Evolutionary conservation across 2,329 filamentous ascomycete genomes (phyloP), one percentile per base, ranked within the genome.

Genomic region (Fusarium metavorans): DNA sequence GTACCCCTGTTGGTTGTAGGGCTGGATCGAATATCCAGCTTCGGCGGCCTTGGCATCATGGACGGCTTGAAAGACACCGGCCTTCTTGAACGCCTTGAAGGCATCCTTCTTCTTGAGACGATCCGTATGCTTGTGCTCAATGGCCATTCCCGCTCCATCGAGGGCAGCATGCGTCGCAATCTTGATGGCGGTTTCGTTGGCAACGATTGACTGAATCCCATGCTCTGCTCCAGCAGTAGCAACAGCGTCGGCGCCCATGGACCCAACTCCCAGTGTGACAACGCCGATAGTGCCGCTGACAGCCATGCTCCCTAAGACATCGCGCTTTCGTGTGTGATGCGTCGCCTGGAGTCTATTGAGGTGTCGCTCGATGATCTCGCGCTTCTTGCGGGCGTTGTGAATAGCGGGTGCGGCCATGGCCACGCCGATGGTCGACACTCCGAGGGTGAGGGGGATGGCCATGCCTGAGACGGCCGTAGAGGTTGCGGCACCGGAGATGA

Each of bases 341-440:
- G 79, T 81, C 5, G 77, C 71, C 6, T 82, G 79, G 10, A 81
- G 77, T 5, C 73, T 72, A 37, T 83, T 78, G 1, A 85, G 79
- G 25, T 84, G 82, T 6, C 73, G 77, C 64, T 84, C 83, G 61
- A 85, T 84, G 0, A 85, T 85, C 23, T 82, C 82, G 6, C 84
- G 78, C 66, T 86, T 85, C 70, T 83, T 85, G 2, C 83, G 78
- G 2, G 84, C 84, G 71, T 85, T 85, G 62, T 84, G 83, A 5
- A 85, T 82, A 0, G 81, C 79, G 1, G 84, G 83, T 4, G 82
- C 83, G 5, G 83, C 80, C 56, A 85, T 73, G 2, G 80, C 83
- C 2, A 84, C 78, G 1, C 83, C 84, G 8, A 85, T 80, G 1
- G 82, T 79, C 1, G 83, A 85, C 1, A 85, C 78, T 0, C 84